phyloP scores from a whole-genome alignment of 148 eudicot genomes.

The Rhododendron williamsianum region DNA sequence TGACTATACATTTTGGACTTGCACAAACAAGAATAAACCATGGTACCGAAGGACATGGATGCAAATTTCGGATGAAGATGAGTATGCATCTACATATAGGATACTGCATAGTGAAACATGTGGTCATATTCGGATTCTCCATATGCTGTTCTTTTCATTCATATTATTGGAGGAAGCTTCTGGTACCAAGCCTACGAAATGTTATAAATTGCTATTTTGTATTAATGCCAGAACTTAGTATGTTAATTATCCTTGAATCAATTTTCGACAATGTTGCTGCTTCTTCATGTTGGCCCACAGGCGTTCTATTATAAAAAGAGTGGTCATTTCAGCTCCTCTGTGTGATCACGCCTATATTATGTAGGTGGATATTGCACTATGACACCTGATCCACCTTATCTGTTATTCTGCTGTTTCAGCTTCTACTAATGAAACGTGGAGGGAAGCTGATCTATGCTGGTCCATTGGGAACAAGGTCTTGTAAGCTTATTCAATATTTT shows the following conservation, averaged over 20 bases:
- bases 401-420: slow-evolving; percentile 46
- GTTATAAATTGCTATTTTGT: background rate
- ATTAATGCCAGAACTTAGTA: background rate
- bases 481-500: slow-evolving; percentile 75
- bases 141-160: background rate
- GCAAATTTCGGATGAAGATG: background rate
- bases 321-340: background rate
- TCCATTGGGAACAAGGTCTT: slow-evolving; percentile 74
- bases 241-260: background rate
- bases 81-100: background rate
- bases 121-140: background rate
- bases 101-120: background rate
- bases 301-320: background rate
- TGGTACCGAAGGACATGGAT: background rate
- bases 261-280: background rate
- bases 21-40: background rate
- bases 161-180: background rate
- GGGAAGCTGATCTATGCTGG: slow-evolving; percentile 97
- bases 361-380: background rate
- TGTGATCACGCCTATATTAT: background rate
- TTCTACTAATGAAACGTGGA: slow-evolving; percentile 94
- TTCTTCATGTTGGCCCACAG: background rate
- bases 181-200: background rate
- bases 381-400: background rate
- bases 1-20: background rate